Base-by-base conservation (phyloP, 1,284 basidiomycete genomes). In the Somion occarium region DNA sequence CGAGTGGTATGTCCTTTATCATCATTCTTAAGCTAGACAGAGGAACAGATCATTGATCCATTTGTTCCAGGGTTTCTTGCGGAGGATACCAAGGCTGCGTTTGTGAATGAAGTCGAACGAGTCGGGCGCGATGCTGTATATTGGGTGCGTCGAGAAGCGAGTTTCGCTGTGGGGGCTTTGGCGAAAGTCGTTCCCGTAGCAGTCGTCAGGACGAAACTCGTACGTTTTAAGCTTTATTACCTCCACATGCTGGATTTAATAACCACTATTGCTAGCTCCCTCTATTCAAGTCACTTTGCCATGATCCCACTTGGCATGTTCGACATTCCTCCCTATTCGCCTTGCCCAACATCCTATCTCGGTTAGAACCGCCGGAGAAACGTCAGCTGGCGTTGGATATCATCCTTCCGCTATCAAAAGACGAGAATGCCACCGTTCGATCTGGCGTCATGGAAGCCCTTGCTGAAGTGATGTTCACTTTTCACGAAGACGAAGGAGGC, bases 391-490 rank as follows among this genome's bases (percentile, higher is more conserved):
- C 89, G 1, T 66, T 90, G 49, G 74, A 80, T 38, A 81, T 83
- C 1, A 70, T 91, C 42, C 53, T 79, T 2, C 73, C 76, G 0
- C 79, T 97, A 20, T 77, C 84, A n/a, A 67, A 67, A 20, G 91
- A 95, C 63, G 76, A 81, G 27, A 78, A 80, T 20, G 70, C 81
- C 3, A 75, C 82, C 18, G 93, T 98, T 19, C 85, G 92, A 23
- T 81, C 82, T 19, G 91, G 91, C 1, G 83, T 91, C 1, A 78
- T 98, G 30, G 94, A 98, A 64, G 81, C 92, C 30, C 80, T 98
- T 5, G 96, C 95, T 4, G 95, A 98, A 66, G 82, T 95, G 22
- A 83, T 98, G 56, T 85, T 91, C 66, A 83, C 91, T 3, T 99
- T 99, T 65, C 75, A 81, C 50, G 72, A 79, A 19, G 80, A 84